These are phyloP conservation scores for Grigorovia humatica DNA, from an alignment of 805 yeast genomes.

Conservation along the genomic window DNA sequence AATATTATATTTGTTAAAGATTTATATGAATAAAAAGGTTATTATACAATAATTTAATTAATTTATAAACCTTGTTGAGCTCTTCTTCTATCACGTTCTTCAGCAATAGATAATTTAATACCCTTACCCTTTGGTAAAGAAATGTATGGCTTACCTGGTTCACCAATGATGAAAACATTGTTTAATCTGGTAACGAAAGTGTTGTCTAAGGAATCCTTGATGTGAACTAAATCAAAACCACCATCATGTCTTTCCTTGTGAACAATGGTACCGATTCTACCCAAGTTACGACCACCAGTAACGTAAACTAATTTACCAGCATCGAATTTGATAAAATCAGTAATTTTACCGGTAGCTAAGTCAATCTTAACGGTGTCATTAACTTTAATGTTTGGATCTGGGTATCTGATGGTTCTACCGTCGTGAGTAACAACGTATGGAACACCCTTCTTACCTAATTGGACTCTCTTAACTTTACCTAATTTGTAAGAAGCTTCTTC, in stretches of 20 bases:
- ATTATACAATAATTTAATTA: conserved; percentile 4
- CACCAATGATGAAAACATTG: conserved; percentile 92
- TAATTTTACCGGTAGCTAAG: conserved; percentile 90
- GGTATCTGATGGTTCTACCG: conserved; percentile 99
- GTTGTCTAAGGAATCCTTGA: conserved; percentile 91
- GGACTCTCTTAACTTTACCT: conserved; percentile 96
- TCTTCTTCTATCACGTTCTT: conserved; percentile 98
- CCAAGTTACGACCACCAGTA: conserved; percentile 98
- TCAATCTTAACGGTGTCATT: conserved; percentile 98
- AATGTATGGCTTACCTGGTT: conserved; percentile 87
- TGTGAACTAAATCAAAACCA: conserved; percentile 95
- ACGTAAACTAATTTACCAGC: conserved; percentile 86
- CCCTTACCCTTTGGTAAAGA: conserved; percentile 99
- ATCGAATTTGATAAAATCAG: conserved; percentile 83
- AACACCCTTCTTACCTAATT: conserved; percentile 95
- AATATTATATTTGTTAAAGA: background rate
- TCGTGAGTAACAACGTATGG: conserved; percentile 99
- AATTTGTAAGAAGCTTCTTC: conserved; percentile 98
- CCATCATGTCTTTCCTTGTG: conserved; percentile 98
- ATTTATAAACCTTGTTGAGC: conserved; percentile 55
- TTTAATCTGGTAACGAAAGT: conserved; percentile 88
- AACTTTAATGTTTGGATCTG: conserved; percentile 93
- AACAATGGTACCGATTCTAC: conserved; percentile 90
- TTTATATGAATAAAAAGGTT: conserved; percentile 1
- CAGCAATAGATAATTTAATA: conserved; percentile 89